Evolutionary conservation across 2,329 filamentous ascomycete genomes (phyloP).

Genomic region (Myriosclerotinia scirpicola): DNA sequence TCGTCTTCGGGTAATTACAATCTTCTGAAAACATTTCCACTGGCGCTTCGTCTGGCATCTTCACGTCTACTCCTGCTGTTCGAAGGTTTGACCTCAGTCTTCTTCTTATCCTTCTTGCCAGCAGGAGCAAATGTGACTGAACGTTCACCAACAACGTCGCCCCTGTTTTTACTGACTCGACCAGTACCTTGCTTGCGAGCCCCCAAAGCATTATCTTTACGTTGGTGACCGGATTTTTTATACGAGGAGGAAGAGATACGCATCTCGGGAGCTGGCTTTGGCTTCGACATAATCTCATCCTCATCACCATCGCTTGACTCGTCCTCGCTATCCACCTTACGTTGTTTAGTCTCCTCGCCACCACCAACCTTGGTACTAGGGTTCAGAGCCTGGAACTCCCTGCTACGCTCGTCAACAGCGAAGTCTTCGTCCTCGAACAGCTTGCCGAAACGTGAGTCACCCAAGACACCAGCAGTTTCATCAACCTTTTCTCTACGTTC

Average conservation of each 20-base stretch:
- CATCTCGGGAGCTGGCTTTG: conserved; percentile 50
- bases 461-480: conserved; percentile 65
- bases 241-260: conserved; percentile 69
- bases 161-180: conserved; percentile 48
- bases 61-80: conserved; percentile 37
- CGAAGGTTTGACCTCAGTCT: conserved; percentile 26
- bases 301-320: conserved; percentile 48
- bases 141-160: conserved; percentile 60
- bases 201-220: conserved; percentile 56
- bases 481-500: conserved; percentile 60
- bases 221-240: conserved; percentile 55
- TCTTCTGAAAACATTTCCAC: conserved; percentile 70
- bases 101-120: conserved; percentile 51
- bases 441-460: conserved; percentile 81
- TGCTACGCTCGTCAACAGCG: conserved; percentile 81
- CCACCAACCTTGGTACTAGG: conserved; percentile 64
- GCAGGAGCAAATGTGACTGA: conserved; percentile 72
- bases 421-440: conserved; percentile 95
- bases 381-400: conserved; percentile 86
- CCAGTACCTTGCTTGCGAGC: conserved; percentile 53
- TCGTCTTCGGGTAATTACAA: conserved; percentile 47
- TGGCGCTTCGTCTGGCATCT: conserved; percentile 65
- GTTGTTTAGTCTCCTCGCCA: conserved; percentile 43
- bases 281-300: conserved; percentile 41
- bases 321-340: conserved; percentile 40